Conservation (phyloP, 176 grass and related monocot species). For the Hyparrhenia diplandra region DNA sequence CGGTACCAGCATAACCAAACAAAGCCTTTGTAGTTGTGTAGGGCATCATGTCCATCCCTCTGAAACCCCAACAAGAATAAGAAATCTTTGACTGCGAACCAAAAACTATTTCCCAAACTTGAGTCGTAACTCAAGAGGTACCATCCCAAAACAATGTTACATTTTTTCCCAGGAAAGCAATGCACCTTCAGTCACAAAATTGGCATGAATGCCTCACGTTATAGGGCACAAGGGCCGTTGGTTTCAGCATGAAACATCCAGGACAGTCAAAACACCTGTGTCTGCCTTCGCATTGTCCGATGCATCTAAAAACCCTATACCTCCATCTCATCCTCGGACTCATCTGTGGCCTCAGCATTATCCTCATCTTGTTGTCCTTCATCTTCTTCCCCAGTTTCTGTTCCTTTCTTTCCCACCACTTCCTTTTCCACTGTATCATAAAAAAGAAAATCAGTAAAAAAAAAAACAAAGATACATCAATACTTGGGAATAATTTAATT, state of each 20-base stretch:
- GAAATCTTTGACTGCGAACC: background rate
- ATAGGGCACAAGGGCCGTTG: background rate
- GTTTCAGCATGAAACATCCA: background rate
- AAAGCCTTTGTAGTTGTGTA: background rate
- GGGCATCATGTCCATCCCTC: background rate
- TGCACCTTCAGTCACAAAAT: constrained; percentile 8
- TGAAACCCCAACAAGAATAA: background rate
- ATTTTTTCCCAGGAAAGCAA: background rate
- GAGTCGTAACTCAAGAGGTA: background rate
- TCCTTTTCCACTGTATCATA: constrained; percentile 18
- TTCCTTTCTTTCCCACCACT: background rate
- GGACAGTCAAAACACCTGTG: background rate
- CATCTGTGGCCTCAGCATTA: background rate
- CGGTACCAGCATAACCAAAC: background rate
- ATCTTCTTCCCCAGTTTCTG: constrained; percentile 11
- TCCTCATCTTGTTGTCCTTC: background rate
- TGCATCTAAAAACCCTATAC: constrained; percentile 9
- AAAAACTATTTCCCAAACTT: background rate
- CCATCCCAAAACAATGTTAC: background rate
- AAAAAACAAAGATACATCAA: background rate
- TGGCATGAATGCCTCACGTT: background rate
- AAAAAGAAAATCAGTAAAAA: background rate
- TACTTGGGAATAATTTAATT: background rate
- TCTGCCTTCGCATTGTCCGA: background rate
- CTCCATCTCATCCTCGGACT: background rate